A percentile compares a stretch with the other conserved stretches of the same genome.
These are phyloP conservation scores for Metarhizium humberi DNA, from an alignment of 2,329 filamentous ascomycete genomes.

Conservation along the genomic window DNA sequence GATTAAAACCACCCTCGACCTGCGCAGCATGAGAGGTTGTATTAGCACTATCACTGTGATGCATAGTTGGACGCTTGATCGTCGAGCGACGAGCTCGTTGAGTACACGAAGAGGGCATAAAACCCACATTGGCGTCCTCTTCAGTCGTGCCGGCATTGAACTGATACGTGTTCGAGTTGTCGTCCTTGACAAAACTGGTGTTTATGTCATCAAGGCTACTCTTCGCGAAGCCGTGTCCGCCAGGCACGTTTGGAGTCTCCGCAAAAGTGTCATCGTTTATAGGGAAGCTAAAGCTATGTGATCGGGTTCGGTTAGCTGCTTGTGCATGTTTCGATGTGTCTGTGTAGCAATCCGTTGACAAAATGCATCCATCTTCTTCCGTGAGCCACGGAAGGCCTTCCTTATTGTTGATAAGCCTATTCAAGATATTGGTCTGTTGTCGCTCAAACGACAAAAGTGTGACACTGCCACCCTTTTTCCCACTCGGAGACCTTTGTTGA, in stretches of 20 bases:
- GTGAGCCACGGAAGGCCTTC: slow-evolving; percentile 7
- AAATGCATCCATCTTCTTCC: slow-evolving; percentile 7
- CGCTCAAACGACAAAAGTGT: slow-evolving; percentile 29
- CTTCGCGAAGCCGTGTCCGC: slow-evolving; percentile 31
- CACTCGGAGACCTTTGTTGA: slow-evolving; percentile 20
- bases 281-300: slow-evolving; percentile 42
- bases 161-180: slow-evolving; percentile 34
- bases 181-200: slow-evolving; percentile 47
- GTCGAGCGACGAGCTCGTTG: slow-evolving; percentile 31
- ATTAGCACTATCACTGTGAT: slow-evolving; percentile 12
- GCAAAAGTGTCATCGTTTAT: slow-evolving; percentile 32
- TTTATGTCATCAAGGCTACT: slow-evolving; percentile 52
- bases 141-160: slow-evolving; percentile 41
- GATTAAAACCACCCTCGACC: slow-evolving; percentile 32
- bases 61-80: slow-evolving; percentile 17
- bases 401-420: slow-evolving; percentile 25
- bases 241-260: slow-evolving; percentile 10
- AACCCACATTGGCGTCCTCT: slow-evolving; percentile 14
- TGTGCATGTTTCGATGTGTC: slow-evolving; percentile 10
- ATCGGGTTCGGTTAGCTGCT: slow-evolving; percentile 20
- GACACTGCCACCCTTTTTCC: slow-evolving; percentile 14
- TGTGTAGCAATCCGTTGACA: not conserved
- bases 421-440: slow-evolving; percentile 28
- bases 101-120: slow-evolving; percentile 28
- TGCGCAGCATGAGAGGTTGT: slow-evolving; percentile 12